phyloP scores from a whole-genome alignment of 2,329 filamentous ascomycete genomes.

The Aurifilum marmelostoma region DNA sequence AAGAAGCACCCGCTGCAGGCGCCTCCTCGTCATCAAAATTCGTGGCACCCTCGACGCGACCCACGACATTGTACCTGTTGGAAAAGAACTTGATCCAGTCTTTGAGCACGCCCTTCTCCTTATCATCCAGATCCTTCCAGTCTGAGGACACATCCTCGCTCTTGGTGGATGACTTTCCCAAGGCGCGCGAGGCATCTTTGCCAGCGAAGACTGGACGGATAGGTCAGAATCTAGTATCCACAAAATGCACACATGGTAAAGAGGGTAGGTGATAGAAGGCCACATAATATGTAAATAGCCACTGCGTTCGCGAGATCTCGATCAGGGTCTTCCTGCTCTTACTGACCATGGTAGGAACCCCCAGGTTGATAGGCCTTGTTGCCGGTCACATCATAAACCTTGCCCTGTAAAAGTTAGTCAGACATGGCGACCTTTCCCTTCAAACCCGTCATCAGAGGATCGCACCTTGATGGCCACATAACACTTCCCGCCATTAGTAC shows the following conservation, averaged over 20 bases:
- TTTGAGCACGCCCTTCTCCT: conserved; percentile 80
- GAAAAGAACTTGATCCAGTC: conserved; percentile 98
- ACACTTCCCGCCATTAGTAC: conserved; percentile 64
- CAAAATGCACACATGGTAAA: background rate
- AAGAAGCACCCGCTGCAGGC: conserved; percentile 14
- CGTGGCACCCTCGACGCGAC: conserved; percentile 63
- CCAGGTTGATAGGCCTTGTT: conserved; percentile 85
- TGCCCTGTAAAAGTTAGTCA: conserved; percentile 64
- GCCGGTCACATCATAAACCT: conserved; percentile 89
- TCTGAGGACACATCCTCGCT: conserved; percentile 79
- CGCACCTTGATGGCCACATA: conserved; percentile 72
- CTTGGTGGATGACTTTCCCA: conserved; percentile 86
- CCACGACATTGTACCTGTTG: conserved; percentile 93
- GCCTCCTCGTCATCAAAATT: conserved; percentile 48
- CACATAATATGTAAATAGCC: background rate
- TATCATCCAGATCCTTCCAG: conserved; percentile 81
- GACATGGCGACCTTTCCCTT: conserved; percentile 52
- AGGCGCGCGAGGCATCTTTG: conserved; percentile 91
- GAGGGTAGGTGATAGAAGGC: background rate
- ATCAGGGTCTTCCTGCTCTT: background rate
- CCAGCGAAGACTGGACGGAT: conserved; percentile 81
- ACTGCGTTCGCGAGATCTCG: background rate
- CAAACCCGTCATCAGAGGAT: conserved; percentile 41
- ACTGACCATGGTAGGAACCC: conserved; percentile 82
- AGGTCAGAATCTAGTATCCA: background rate